Conservation (phyloP, 306 rosid species). For the Inga laurina region DNA sequence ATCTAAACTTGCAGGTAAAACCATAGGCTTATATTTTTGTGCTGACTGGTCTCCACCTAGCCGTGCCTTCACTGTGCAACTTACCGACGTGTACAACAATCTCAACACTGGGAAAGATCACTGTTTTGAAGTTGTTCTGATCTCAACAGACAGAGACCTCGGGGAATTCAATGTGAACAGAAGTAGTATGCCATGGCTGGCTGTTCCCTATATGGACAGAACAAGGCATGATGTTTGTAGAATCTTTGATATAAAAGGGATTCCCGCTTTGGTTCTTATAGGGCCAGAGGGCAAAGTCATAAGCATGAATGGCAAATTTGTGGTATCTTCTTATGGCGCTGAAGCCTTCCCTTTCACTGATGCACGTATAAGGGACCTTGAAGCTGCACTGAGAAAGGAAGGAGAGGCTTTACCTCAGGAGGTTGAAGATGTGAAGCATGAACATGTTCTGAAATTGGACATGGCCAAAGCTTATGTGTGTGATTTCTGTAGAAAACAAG, state of each 20-base stretch:
- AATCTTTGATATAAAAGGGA: constrained; percentile 66
- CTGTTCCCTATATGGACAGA: constrained; percentile 69
- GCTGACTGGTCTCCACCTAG: constrained; percentile 94
- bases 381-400: constrained; percentile 67
- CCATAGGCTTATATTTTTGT: constrained; percentile 63
- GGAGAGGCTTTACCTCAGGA: constrained; percentile 76
- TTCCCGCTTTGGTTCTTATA: constrained; percentile 73
- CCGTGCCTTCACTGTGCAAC: constrained; percentile 70
- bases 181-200: constrained; percentile 78
- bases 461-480: constrained; percentile 84
- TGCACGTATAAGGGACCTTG: constrained; percentile 58
- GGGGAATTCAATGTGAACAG: constrained; percentile 62
- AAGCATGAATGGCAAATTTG: constrained; percentile 56
- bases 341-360: constrained; percentile 88
- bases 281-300: constrained; percentile 73
- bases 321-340: constrained; percentile 75
- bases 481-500: constrained; percentile 73
- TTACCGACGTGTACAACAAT: constrained; percentile 60
- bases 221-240: constrained; percentile 75
- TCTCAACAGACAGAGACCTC: constrained; percentile 80
- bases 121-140: constrained; percentile 64
- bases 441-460: constrained; percentile 80
- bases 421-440: constrained; percentile 79
- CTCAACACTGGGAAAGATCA: constrained; percentile 40
- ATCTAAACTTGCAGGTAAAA: constrained; percentile 55